Evolutionary conservation across 352 stramenopile genomes (phyloP).

Genomic region (Pythium monospermum): DNA sequence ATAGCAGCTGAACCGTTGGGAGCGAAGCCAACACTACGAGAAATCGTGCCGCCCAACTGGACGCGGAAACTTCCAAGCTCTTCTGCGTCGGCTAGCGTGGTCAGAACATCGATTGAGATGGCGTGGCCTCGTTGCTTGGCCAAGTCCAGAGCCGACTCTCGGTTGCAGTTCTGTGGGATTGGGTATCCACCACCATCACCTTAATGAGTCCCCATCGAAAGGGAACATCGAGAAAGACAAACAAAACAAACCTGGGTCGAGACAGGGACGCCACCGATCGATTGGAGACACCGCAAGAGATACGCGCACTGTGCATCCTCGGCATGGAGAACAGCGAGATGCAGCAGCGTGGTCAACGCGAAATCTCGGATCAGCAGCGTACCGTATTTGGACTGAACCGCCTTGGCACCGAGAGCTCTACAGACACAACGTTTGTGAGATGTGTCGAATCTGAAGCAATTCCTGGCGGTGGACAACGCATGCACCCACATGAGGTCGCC

Average conservation of each 20-base stretch:
- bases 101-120: conserved; percentile 2
- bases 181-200: too few species aligned
- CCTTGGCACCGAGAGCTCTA: conserved; percentile 31
- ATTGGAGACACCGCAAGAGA: conserved; percentile 38
- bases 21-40: conserved; percentile 25
- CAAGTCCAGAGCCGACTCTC: conserved; percentile 33
- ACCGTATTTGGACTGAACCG: conserved; percentile 34
- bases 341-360: conserved; percentile 54
- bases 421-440: not conserved
- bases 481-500: conserved; percentile 34
- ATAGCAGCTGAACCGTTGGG: conserved; percentile 11
- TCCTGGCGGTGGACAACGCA: too few species aligned
- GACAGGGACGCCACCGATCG: conserved; percentile 31
- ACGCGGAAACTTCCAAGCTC: conserved; percentile 3
- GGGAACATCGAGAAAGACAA: not conserved
- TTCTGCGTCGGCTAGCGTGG: not conserved
- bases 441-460: not conserved
- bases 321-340: conserved; percentile 37
- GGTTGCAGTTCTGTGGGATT: conserved; percentile 47
- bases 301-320: conserved; percentile 39
- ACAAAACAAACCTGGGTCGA: conserved; percentile 32
- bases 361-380: conserved; percentile 46
- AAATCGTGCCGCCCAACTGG: conserved; percentile 9
- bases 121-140: conserved; percentile 21
- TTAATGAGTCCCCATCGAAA: too few species aligned